Evolutionary conservation across 192 early-diverging fungal species (phyloP), one percentile per base, ranked within the genome.

Genomic region (Linnemannia elongata): DNA sequence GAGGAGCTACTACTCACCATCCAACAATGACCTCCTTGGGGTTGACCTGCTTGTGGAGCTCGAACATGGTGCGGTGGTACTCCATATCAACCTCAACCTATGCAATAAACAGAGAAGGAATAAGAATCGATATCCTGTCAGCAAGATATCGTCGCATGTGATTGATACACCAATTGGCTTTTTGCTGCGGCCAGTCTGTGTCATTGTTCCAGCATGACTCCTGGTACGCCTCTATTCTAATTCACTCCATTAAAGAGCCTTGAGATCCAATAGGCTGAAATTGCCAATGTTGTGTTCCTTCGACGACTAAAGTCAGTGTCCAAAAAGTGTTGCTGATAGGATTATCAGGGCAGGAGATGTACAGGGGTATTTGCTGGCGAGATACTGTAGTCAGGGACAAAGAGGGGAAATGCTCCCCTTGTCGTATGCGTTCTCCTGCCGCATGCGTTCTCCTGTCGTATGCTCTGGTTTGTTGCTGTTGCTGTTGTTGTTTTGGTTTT

Each of bases 1-100:
- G 10, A 66, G 33, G 10, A 9, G 27, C 60, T 13, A 15, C 39
- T 30, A 57, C 73, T 86, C 74, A 86, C 98, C 98, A 99, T 63
- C 98, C 98, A 71, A 99, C 93, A 80, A 98, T 95, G 69, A 95
- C 92, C 87, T 99, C 98, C 79, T 95, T 95, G 24, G 95, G 89
- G 85, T 97, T 97, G 27, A 96, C 97, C 72, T 94, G 92, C 89
- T 96, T 95, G 89, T 98, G 97, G 70, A 98, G 92, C 74, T 93
- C 92, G 87, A 94, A 95, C 96, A 98, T 97, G 38, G 91, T 93
- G 41, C 89, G 87, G 85, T 98, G 95, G 89, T 97, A 95, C 71
- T 98, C 97, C 89, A 96, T 95, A 80, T 99, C 97, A 55, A 99
- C 91, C 36, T 94, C 93, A 47, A 97, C 93, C 92, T 95, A 74